These are phyloP conservation scores for Botryosphaeria dothidea DNA, from an alignment of 2,329 filamentous ascomycete species.

Conservation along the genomic window DNA sequence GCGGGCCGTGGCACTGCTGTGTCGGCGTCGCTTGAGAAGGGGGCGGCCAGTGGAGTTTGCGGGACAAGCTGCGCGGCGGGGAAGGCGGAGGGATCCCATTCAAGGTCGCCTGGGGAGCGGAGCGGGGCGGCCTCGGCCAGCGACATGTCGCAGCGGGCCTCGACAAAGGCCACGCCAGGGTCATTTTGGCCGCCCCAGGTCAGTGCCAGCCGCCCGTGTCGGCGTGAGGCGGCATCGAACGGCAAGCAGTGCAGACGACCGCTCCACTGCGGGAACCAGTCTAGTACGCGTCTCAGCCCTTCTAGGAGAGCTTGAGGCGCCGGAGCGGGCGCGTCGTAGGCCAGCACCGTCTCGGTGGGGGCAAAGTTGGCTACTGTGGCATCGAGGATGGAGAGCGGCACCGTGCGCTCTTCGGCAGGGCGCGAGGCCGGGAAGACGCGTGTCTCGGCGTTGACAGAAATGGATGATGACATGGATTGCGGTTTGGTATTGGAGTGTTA, in stretches of 20 bases:
- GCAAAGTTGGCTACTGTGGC: conserved; percentile 6
- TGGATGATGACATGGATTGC: neutral
- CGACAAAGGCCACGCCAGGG: conserved; percentile 11
- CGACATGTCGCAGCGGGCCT: neutral
- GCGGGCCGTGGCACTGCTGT: neutral
- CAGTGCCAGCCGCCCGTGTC: neutral
- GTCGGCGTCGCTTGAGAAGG: neutral
- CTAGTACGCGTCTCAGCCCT: neutral
- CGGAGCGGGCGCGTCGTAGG: neutral
- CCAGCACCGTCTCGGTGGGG: conserved; percentile 2
- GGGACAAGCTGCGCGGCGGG: conserved; percentile 9
- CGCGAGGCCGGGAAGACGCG: neutral
- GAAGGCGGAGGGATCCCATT: conserved; percentile 1
- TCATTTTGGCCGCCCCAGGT: conserved; percentile 9
- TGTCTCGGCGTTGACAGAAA: neutral
- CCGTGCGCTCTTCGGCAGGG: neutral
- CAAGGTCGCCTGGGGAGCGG: neutral
- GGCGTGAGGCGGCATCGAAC: neutral
- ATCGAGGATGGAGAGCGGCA: conserved; percentile 26
- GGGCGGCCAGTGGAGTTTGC: neutral
- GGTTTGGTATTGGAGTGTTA: neutral
- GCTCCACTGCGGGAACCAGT: conserved; percentile 9
- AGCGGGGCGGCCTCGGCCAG: neutral
- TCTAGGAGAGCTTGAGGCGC: neutral
- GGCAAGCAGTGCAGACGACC: neutral